phyloP scores from a whole-genome alignment of 2,329 filamentous ascomycete species.

The Phoma sp. region DNA sequence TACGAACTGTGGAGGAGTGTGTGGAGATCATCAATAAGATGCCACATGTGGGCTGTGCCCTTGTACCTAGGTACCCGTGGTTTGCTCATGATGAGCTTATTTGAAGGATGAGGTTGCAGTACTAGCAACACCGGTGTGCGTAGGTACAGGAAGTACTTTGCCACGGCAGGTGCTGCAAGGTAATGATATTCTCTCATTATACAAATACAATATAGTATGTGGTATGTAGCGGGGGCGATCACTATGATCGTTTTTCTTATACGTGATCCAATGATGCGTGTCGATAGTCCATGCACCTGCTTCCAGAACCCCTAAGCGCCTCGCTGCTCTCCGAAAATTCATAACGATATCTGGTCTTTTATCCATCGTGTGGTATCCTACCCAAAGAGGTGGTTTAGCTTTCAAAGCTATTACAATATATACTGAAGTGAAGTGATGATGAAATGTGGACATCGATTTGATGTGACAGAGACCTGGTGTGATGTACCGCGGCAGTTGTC shows the following conservation, averaged over 20 bases:
- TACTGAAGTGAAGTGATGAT: slow-evolving; percentile 15
- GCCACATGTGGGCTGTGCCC: slow-evolving; percentile 1
- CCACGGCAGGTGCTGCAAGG: slow-evolving; percentile 7
- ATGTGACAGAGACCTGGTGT: background rate
- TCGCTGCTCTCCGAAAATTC: slow-evolving; percentile 9
- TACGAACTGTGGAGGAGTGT: slow-evolving; percentile 1
- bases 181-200: slow-evolving; percentile 20
- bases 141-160: slow-evolving; percentile 2
- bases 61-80: slow-evolving; percentile 1
- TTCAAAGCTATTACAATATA: slow-evolving; percentile 12
- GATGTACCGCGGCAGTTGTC: slow-evolving; percentile 7
- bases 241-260: slow-evolving; percentile 9
- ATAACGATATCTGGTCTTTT: slow-evolving; percentile 6
- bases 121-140: slow-evolving; percentile 2
- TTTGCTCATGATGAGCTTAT: background rate
- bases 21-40: slow-evolving; percentile 5
- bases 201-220: slow-evolving; percentile 18
- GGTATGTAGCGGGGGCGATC: slow-evolving; percentile 4
- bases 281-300: slow-evolving; percentile 10
- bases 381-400: slow-evolving; percentile 5
- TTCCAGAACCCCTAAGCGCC: slow-evolving; percentile 19
- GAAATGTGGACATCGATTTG: slow-evolving; percentile 1
- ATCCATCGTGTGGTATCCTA: slow-evolving; percentile 3
- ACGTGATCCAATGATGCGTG: slow-evolving; percentile 12
- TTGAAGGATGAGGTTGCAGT: slow-evolving; percentile 1